Evolutionary conservation across 192 early-diverging fungal genomes (phyloP).

Genomic region (Diversispora epigaea): DNA sequence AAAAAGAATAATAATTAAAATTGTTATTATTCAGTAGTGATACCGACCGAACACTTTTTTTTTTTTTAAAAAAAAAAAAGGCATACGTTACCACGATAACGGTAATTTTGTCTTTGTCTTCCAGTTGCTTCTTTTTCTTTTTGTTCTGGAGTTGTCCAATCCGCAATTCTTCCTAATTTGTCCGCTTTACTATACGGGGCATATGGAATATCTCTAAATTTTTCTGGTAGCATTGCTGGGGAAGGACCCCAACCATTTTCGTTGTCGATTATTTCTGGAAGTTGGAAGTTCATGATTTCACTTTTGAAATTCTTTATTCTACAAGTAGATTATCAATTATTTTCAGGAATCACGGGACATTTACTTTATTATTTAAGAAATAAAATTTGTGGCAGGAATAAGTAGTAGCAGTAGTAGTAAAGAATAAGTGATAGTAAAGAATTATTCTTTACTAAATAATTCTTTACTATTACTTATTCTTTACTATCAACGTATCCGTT

Average conservation of each 20-base stretch:
- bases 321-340: too few species aligned
- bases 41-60: not conserved
- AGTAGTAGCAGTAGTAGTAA: too few species aligned
- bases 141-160: slow-evolving; percentile 81
- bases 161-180: slow-evolving; percentile 90
- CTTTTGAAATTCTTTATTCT: too few species aligned
- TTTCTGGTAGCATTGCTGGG: slow-evolving; percentile 58
- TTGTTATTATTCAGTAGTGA: not conserved
- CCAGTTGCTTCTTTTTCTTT: slow-evolving; percentile 60
- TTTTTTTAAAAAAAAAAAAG: not conserved
- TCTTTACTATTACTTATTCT: too few species aligned
- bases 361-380: too few species aligned
- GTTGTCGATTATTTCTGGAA: slow-evolving; percentile 81
- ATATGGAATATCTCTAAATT: slow-evolving; percentile 85
- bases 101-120: slow-evolving; percentile 41
- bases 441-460: too few species aligned
- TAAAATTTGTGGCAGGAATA: too few species aligned
- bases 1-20: not conserved
- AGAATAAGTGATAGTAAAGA: too few species aligned
- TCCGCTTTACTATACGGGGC: slow-evolving; percentile 94
- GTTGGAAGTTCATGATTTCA: slow-evolving; percentile 50
- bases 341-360: too few species aligned
- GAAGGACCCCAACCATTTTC: slow-evolving; percentile 87
- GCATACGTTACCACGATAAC: slow-evolving; percentile 40
- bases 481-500: too few species aligned